Conservation (phyloP, 2,329 filamentous ascomycete genomes). For the Monilinia fructicola region DNA sequence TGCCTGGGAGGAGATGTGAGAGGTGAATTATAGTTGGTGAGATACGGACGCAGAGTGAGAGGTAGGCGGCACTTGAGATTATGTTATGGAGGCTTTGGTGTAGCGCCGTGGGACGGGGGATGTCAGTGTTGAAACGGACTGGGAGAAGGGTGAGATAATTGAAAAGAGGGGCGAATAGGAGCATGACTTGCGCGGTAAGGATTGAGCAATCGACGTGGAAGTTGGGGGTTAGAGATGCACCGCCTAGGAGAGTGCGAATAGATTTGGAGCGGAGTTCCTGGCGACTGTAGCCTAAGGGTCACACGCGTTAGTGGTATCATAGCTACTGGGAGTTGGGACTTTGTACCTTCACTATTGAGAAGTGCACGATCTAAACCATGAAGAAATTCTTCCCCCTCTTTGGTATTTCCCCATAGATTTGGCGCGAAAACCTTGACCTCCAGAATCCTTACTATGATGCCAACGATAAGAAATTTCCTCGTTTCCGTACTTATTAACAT, state of each 20-base stretch:
- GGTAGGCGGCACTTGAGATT: slow-evolving; percentile 34
- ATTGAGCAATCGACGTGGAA: slow-evolving; percentile 50
- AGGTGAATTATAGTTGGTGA: slow-evolving; percentile 36
- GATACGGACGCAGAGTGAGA: slow-evolving; percentile 32
- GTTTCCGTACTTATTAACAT: slow-evolving; percentile 30
- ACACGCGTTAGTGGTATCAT: slow-evolving; percentile 18
- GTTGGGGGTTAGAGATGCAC: slow-evolving; percentile 27
- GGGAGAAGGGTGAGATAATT: slow-evolving; percentile 30
- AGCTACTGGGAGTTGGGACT: background rate
- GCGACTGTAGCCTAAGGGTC: slow-evolving; percentile 32
- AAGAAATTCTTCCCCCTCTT: slow-evolving; percentile 31
- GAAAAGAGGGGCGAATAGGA: slow-evolving; percentile 36
- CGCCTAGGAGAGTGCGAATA: slow-evolving; percentile 29
- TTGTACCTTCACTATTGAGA: slow-evolving; percentile 32
- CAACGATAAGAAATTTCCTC: slow-evolving; percentile 35
- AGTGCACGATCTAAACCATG: slow-evolving; percentile 32
- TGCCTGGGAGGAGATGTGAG: slow-evolving; percentile 27
- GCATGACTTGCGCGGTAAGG: slow-evolving; percentile 51
- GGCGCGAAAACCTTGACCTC: slow-evolving; percentile 33
- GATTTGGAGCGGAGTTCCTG: slow-evolving; percentile 29
- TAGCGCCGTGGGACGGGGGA: slow-evolving; percentile 22
- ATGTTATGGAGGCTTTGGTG: slow-evolving; percentile 37
- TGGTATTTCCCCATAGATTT: slow-evolving; percentile 33
- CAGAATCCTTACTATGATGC: slow-evolving; percentile 31
- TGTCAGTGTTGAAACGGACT: background rate